Conservation (phyloP, 768 basidiomycete genomes). For the Trametes cinnabarina region DNA sequence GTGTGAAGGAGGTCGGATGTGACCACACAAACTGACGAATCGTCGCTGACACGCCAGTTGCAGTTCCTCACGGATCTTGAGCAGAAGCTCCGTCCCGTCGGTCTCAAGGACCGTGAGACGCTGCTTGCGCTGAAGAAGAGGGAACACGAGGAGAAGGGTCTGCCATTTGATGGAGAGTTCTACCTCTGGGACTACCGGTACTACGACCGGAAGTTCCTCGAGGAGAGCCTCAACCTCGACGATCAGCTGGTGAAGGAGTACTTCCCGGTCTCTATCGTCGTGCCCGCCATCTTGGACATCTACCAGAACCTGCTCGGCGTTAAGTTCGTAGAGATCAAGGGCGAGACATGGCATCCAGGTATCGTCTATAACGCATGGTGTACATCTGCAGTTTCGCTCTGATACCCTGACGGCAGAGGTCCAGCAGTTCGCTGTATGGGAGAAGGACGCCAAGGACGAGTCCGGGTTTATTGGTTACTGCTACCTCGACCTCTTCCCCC, state of each 20-base stretch:
- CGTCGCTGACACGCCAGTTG: background rate
- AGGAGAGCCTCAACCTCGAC: slow-evolving; percentile 66
- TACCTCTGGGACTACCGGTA: slow-evolving; percentile 86
- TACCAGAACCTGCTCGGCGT: slow-evolving; percentile 84
- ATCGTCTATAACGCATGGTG: slow-evolving; percentile 11
- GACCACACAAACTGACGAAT: background rate
- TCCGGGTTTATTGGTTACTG: slow-evolving; percentile 80
- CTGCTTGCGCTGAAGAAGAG: slow-evolving; percentile 74
- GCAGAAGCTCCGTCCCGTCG: slow-evolving; percentile 70
- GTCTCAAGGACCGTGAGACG: slow-evolving; percentile 58
- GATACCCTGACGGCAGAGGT: slow-evolving; percentile 51
- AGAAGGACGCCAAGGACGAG: slow-evolving; percentile 66
- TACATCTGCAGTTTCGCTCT: too few species aligned
- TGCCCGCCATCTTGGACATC: slow-evolving; percentile 77
- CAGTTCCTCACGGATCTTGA: slow-evolving; percentile 81
- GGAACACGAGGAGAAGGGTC: slow-evolving; percentile 58
- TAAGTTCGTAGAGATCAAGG: slow-evolving; percentile 54
- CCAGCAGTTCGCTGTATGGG: slow-evolving; percentile 84
- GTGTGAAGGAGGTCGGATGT: slow-evolving; percentile 49
- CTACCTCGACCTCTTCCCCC: slow-evolving; percentile 86
- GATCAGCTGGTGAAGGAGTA: slow-evolving; percentile 83
- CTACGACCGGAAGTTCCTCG: slow-evolving; percentile 64
- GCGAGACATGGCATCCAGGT: slow-evolving; percentile 82
- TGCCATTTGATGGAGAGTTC: slow-evolving; percentile 69
- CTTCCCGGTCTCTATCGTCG: slow-evolving; percentile 82